phyloP scores from a whole-genome alignment of 129 eudicot species.

The Saposhnikovia divaricata region DNA sequence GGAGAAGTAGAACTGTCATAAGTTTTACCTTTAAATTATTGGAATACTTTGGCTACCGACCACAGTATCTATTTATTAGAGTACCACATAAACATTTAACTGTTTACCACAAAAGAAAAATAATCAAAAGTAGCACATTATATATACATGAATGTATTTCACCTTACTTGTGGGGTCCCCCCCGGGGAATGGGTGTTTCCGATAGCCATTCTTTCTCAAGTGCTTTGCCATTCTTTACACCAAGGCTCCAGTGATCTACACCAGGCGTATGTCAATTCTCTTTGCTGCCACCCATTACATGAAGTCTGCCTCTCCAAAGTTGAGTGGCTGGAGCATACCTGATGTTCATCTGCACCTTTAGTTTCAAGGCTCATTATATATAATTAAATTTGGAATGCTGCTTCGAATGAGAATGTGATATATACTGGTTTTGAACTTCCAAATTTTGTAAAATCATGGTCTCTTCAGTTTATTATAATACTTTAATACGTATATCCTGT shows the following conservation, averaged over 20 bases:
- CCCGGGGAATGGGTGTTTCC: slow-evolving; percentile 95
- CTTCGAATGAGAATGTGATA: background rate
- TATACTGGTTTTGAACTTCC: background rate
- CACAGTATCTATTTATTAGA: background rate
- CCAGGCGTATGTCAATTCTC: slow-evolving; percentile 76
- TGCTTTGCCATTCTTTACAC: slow-evolving; percentile 79
- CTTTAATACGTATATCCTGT: background rate
- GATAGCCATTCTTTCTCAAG: slow-evolving; percentile 77
- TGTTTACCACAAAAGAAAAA: background rate
- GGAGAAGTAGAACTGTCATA: background rate
- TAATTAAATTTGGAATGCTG: background rate
- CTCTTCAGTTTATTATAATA: background rate
- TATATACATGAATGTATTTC: background rate
- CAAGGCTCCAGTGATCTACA: slow-evolving; percentile 92
- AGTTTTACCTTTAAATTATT: background rate
- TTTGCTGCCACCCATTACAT: slow-evolving; percentile 99
- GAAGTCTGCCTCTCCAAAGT: slow-evolving; percentile 99
- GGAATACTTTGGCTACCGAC: background rate
- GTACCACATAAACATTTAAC: background rate
- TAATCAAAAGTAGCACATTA: background rate
- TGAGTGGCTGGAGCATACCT: slow-evolving; percentile 98
- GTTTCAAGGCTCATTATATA: background rate
- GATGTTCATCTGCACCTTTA: slow-evolving; percentile 6
- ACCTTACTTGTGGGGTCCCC: slow-evolving; percentile 91
- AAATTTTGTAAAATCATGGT: background rate